These are phyloP conservation scores for Danielia oregonensis DNA, from an alignment of 805 yeast genomes.

Conservation along the genomic window DNA sequence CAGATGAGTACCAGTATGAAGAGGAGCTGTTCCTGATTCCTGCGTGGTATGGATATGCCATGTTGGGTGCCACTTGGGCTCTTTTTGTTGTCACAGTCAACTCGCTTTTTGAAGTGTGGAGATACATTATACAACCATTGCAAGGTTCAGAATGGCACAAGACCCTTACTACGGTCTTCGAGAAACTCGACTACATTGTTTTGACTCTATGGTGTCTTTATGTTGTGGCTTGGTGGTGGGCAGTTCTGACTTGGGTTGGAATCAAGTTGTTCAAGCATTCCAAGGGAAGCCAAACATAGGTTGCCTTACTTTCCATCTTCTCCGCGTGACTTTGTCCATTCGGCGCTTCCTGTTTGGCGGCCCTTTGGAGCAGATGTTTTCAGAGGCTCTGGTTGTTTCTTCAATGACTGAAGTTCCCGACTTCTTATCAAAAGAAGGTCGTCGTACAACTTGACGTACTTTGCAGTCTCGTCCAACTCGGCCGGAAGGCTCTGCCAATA, in stretches of 20 bases:
- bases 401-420: slow-evolving; percentile 23
- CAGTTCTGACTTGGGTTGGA: slow-evolving; percentile 72
- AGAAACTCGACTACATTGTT: slow-evolving; percentile 26
- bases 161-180: slow-evolving; percentile 13
- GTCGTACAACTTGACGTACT: slow-evolving; percentile 7
- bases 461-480: slow-evolving; percentile 2
- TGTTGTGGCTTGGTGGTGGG: slow-evolving; percentile 57
- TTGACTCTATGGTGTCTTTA: slow-evolving; percentile 38
- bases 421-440: slow-evolving; percentile 18
- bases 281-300: slow-evolving; percentile 46
- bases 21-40: not conserved
- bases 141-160: slow-evolving; percentile 8
- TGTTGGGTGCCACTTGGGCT: slow-evolving; percentile 26
- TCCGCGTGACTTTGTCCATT: slow-evolving; percentile 77
- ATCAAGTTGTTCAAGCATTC: slow-evolving; percentile 78
- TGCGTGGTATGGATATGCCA: not conserved
- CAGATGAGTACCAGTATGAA: slow-evolving; percentile 4
- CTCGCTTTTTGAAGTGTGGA: slow-evolving; percentile 35
- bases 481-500: slow-evolving; percentile 7
- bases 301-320: slow-evolving; percentile 35
- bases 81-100: slow-evolving; percentile 31
- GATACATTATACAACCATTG: slow-evolving; percentile 29
- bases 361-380: slow-evolving; percentile 35
- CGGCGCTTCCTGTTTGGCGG: slow-evolving; percentile 71
- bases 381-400: slow-evolving; percentile 14